These are phyloP conservation scores for Thermomucor indicae-seudaticae DNA, from an alignment of 371 early-diverging fungal species.

Conservation along the genomic window DNA sequence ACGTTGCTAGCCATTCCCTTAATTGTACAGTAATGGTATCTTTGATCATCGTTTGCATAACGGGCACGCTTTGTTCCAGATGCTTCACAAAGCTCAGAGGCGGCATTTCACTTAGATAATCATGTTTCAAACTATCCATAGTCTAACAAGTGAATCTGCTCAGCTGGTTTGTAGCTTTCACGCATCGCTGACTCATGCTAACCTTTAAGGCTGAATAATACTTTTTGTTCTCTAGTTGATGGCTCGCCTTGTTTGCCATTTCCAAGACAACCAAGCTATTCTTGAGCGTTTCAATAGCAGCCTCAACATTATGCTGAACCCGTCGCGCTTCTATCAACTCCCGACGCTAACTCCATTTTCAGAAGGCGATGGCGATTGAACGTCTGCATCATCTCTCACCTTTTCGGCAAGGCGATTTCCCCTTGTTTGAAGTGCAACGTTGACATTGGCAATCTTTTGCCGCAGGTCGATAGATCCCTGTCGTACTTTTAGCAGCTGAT, in stretches of 20 bases:
- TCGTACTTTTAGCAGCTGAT: conserved; percentile 91
- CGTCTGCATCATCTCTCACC: conserved; percentile 31
- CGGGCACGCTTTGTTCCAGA: conserved; percentile 81
- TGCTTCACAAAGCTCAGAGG: conserved; percentile 77
- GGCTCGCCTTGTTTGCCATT: conserved; percentile 79
- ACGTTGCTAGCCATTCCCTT: conserved; percentile 90
- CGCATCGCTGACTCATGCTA: conserved; percentile 5
- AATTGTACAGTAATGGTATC: conserved; percentile 81
- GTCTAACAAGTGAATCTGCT: conserved; percentile 62
- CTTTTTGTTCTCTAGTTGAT: conserved; percentile 74
- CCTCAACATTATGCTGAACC: conserved; percentile 85
- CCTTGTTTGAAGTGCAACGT: conserved; percentile 77
- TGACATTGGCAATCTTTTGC: conserved; percentile 80
- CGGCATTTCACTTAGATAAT: conserved; percentile 63
- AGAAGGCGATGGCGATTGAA: neutral
- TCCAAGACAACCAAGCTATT: conserved; percentile 86
- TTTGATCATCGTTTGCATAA: conserved; percentile 79
- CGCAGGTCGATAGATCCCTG: conserved; percentile 82
- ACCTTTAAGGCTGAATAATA: conserved; percentile 91
- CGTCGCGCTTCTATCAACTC: conserved; percentile 82
- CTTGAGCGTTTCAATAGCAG: conserved; percentile 79
- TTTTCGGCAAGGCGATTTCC: conserved; percentile 76
- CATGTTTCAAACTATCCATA: conserved; percentile 70
- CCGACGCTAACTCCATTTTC: conserved; percentile 65
- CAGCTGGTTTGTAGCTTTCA: too few species aligned